A percentile compares a stretch with the other conserved stretches of the same genome.
Evolutionary conservation across 2,329 filamentous ascomycete species (phyloP).

Genomic region (Fusarium verrucosum): DNA sequence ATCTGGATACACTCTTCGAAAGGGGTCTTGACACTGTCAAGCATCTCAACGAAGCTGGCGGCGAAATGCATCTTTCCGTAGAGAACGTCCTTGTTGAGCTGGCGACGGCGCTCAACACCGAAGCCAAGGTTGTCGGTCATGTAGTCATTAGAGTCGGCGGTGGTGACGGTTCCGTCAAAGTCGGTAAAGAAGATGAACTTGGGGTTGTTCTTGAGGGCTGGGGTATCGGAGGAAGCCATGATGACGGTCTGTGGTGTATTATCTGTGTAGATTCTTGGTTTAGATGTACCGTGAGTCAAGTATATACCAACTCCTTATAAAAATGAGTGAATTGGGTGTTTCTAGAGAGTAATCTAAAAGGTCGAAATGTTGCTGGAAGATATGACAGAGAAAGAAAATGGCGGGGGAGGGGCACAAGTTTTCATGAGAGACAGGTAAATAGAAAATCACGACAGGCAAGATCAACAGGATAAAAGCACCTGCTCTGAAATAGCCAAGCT

Average conservation of each 20-base stretch:
- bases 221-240: constrained; percentile 61
- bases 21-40: constrained; percentile 83
- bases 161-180: constrained; percentile 96
- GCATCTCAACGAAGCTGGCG: constrained; percentile 90
- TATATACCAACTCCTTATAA: not conserved
- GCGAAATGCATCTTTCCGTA: constrained; percentile 76
- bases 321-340: not conserved
- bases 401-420: constrained; percentile 42
- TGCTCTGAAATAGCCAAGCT: constrained; percentile 24
- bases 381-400: constrained; percentile 35
- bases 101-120: constrained; percentile 73
- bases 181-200: constrained; percentile 99
- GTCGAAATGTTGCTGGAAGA: constrained; percentile 22
- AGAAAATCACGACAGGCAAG: constrained; percentile 16
- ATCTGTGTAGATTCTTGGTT: not conserved
- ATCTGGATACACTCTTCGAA: constrained; percentile 83
- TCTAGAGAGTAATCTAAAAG: not conserved
- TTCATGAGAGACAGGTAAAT: constrained; percentile 33
- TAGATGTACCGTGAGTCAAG: not conserved
- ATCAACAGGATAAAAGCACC: constrained; percentile 30
- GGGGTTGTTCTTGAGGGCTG: constrained; percentile 73
- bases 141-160: constrained; percentile 71
- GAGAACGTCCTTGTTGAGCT: constrained; percentile 81
- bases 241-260: constrained; percentile 20
- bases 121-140: constrained; percentile 94